Percentiles rank a stretch among this genome's conserved stretches.
Conservation (phyloP, 2,329 filamentous ascomycete genomes). For the Gyromitra esculenta region DNA sequence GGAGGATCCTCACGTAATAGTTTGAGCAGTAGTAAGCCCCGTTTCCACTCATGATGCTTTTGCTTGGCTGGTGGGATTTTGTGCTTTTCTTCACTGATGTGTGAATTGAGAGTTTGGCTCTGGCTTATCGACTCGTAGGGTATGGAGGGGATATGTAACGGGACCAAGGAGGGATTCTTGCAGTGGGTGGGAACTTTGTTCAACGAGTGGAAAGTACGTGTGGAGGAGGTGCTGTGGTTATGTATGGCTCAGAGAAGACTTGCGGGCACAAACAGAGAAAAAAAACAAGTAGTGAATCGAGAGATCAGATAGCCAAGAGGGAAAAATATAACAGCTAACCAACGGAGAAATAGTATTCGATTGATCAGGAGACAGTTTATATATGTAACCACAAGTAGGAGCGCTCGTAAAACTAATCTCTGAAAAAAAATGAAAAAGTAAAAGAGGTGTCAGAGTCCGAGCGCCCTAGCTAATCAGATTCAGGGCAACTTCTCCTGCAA, state of each 20-base stretch:
- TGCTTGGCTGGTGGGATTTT: conserved; percentile 1
- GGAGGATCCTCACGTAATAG: conserved; percentile 39
- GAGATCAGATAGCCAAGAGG: neutral
- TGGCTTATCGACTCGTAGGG: conserved; percentile 5
- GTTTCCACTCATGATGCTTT: conserved; percentile 42
- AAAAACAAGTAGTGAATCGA: conserved; percentile 29
- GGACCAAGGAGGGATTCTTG: neutral
- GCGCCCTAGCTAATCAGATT: conserved; percentile 45
- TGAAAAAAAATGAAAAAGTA: conserved; percentile 31
- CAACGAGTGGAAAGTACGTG: conserved; percentile 4
- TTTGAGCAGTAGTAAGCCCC: conserved; percentile 51
- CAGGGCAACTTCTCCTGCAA: conserved; percentile 22
- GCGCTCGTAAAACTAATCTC: conserved; percentile 30
- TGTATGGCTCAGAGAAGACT: conserved; percentile 30
- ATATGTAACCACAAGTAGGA: conserved; percentile 35
- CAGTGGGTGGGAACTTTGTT: conserved; percentile 2
- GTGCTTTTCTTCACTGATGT: neutral
- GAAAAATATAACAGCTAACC: conserved; percentile 15
- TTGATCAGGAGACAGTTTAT: conserved; percentile 46
- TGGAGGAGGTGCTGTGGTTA: conserved; percentile 38
- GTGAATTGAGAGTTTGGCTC: conserved; percentile 6
- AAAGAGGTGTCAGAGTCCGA: conserved; percentile 41
- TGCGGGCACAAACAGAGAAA: conserved; percentile 1
- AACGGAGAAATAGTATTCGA: conserved; percentile 31
- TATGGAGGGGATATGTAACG: conserved; percentile 7